phyloP scores from a whole-genome alignment of 2,329 filamentous ascomycete species.

The Colletotrichum tabaci region DNA sequence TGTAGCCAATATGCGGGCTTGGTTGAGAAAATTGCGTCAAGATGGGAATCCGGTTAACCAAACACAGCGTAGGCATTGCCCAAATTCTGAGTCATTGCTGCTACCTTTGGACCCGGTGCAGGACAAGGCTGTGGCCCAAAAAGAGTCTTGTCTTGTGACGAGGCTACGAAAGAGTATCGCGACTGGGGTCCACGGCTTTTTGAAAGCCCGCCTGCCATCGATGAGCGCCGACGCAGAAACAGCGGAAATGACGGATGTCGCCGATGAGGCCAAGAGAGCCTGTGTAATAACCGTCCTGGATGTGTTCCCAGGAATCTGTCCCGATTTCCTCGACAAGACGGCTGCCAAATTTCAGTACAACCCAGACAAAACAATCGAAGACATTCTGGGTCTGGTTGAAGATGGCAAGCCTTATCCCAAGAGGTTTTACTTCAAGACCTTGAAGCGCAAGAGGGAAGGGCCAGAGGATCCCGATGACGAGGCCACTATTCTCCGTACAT shows the following conservation, averaged over 20 bases:
- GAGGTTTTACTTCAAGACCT: slow-evolving; percentile 40
- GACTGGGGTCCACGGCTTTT: neutral
- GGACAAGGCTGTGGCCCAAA: neutral
- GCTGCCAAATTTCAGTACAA: slow-evolving; percentile 48
- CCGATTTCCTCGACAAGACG: slow-evolving; percentile 52
- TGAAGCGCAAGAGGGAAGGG: slow-evolving; percentile 60
- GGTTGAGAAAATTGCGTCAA: slow-evolving; percentile 3
- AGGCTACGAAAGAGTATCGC: neutral
- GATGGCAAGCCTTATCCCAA: slow-evolving; percentile 56
- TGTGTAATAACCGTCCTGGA: slow-evolving; percentile 51
- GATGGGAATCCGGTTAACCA: neutral
- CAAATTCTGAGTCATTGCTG: no score
- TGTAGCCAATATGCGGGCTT: slow-evolving; percentile 2
- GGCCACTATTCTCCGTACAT: slow-evolving; percentile 6
- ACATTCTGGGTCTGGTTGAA: slow-evolving; percentile 59
- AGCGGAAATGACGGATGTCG: slow-evolving; percentile 10
- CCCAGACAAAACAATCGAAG: slow-evolving; percentile 51
- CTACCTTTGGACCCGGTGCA: neutral
- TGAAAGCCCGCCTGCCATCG: neutral
- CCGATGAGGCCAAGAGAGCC: slow-evolving; percentile 30
- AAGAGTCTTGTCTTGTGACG: neutral
- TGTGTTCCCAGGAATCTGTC: slow-evolving; percentile 64
- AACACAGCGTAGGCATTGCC: neutral
- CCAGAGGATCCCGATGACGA: slow-evolving; percentile 45
- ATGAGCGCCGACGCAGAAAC: slow-evolving; percentile 16